Evolutionary conservation across 352 stramenopile species (phyloP).

Genomic region (Phytopythium mirpurense): DNA sequence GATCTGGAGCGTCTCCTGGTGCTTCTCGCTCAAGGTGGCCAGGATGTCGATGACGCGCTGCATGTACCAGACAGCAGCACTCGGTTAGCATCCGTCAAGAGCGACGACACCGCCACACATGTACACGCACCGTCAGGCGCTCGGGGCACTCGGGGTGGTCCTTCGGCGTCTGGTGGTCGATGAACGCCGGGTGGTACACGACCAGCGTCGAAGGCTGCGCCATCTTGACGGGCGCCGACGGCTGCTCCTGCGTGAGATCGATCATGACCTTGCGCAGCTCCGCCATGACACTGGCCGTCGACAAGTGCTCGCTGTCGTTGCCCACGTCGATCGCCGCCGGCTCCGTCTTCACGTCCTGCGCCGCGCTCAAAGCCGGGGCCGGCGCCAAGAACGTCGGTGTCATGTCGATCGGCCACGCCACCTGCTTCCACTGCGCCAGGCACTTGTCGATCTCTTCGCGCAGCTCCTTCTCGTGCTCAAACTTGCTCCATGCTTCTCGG

Average conservation of each 20-base stretch:
- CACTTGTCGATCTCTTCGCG: conserved; percentile 41
- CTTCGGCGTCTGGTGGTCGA: conserved; percentile 81
- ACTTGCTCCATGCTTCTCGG: conserved; percentile 20
- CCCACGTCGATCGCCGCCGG: conserved; percentile 9
- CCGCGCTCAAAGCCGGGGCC: conserved; percentile 9
- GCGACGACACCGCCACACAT: too few relatives aligned
- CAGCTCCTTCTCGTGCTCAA: conserved; percentile 43
- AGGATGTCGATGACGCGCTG: conserved; percentile 74
- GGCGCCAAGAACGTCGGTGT: conserved; percentile 41
- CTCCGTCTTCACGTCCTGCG: conserved; percentile 28
- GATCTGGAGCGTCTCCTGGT: conserved; percentile 62
- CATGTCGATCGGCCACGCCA: conserved; percentile 57
- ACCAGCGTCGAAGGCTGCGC: conserved; percentile 56
- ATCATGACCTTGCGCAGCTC: conserved; percentile 79
- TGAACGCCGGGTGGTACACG: conserved; percentile 78
- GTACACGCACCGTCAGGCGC: conserved; percentile 60
- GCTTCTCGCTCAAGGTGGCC: conserved; percentile 51
- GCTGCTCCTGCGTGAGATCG: conserved; percentile 63
- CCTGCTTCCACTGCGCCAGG: conserved; percentile 56
- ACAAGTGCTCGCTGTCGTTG: conserved; percentile 11
- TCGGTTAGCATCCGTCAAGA: conserved; percentile 5
- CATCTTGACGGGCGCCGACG: conserved; percentile 13
- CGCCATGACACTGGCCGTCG: conserved; percentile 38
- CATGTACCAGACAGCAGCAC: background rate
- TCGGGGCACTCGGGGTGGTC: conserved; percentile 80